Evolutionary conservation across 768 basidiomycete genomes (phyloP).

Genomic region (Xanthoconium stramineum): DNA sequence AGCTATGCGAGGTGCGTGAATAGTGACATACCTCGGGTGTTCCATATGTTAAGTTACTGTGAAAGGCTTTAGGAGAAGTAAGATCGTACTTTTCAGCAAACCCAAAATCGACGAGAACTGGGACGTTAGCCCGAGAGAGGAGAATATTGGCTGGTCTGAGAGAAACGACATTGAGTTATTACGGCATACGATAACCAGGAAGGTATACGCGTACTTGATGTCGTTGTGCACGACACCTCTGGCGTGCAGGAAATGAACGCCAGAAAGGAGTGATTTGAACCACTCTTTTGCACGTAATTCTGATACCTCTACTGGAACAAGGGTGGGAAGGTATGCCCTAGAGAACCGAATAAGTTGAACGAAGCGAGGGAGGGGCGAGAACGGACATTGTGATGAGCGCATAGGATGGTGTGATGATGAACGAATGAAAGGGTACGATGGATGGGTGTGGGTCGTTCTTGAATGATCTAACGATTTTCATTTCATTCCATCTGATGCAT

Average conservation of each 20-base stretch:
- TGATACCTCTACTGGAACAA: conserved; percentile 84
- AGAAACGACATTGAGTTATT: neutral
- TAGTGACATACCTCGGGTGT: conserved; percentile 72
- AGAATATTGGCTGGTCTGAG: conserved; percentile 90
- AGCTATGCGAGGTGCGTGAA: neutral
- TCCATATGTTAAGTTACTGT: conserved; percentile 81
- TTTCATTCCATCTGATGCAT: conserved; percentile 85
- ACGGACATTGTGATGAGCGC: conserved; percentile 91
- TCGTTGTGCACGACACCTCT: conserved; percentile 90
- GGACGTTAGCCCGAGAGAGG: conserved; percentile 70
- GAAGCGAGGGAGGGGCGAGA: conserved; percentile 1
- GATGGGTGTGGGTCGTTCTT: conserved; percentile 86
- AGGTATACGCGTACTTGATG: conserved; percentile 67
- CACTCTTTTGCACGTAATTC: conserved; percentile 75
- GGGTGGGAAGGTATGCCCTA: conserved; percentile 85
- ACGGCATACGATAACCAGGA: neutral
- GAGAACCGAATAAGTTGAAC: conserved; percentile 7
- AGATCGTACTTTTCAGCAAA: conserved; percentile 88
- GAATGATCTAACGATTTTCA: conserved; percentile 89
- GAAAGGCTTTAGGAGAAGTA: conserved; percentile 62
- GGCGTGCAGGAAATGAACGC: conserved; percentile 78
- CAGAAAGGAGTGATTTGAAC: conserved; percentile 81
- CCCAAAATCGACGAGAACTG: conserved; percentile 93
- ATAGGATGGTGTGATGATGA: conserved; percentile 89
- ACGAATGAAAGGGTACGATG: conserved; percentile 89